Base-by-base conservation (phyloP, 495 filamentous ascomycete species). In the Penicillium nucicola region DNA sequence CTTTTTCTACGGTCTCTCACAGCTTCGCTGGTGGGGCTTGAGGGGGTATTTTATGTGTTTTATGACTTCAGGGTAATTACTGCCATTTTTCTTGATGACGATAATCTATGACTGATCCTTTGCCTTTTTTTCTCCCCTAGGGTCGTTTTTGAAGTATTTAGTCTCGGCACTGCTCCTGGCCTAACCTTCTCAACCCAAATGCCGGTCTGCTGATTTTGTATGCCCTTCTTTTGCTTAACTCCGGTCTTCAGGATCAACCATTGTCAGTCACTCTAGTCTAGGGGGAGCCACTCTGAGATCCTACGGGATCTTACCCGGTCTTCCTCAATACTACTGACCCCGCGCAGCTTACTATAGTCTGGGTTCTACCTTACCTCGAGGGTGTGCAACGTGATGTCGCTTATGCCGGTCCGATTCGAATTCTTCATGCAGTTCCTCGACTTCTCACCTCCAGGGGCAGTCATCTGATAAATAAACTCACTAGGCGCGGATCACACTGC, bases 1-100 rank as follows among this genome's bases (percentile, higher is more conserved):
- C 50, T 57, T 70, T 70, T 74, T 69, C 62, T 68, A 67, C 52
- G 52, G 36, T 59, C 44, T 48, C 43, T 52, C 51, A 50, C 58
- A 60, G 59, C 59, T 65, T 50, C 35, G 39, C 13, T 55, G 48
- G 62, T 62, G 58, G 62, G 62, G 62, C 57, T 53, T 48, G 15
- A 31, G 31, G 36, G 38, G 52, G 55, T 56, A 52, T 58, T 51
- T 48, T 58, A 58, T 53, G 55, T 58, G 49, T 41, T 61, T 53
- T 52, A 56, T 58, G 58, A 58, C 54, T 55, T 56, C 34, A 49
- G 32, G 30, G 44, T 55, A 57, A 52, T 52, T 39, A 45, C 34
- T 12, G 39, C 14, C 23, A 18, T 20, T 34, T 36, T 41, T 17
- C 36, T 47, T 19, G 19, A 49, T 49, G 37, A 49, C 36, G 28